Evolutionary conservation across 2,329 filamentous ascomycete species (phyloP).

Genomic region (Beauveria medogensis): DNA sequence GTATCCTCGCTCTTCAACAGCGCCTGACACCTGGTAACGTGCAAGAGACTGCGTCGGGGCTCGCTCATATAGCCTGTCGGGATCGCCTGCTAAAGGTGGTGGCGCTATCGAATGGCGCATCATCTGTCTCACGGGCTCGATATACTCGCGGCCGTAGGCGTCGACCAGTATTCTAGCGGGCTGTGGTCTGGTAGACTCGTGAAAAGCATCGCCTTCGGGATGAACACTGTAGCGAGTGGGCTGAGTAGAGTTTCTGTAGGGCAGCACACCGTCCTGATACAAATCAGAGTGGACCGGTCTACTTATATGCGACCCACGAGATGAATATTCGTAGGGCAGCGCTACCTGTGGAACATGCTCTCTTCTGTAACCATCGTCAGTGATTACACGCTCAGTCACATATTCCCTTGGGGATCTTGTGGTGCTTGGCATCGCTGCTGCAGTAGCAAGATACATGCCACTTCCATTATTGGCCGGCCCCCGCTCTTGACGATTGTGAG

Average conservation of each 20-base stretch:
- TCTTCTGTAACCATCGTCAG: slow-evolving; percentile 23
- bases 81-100: slow-evolving; percentile 35
- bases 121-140: slow-evolving; percentile 41
- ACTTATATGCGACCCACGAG: slow-evolving; percentile 29
- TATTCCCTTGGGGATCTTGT: neutral
- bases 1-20: slow-evolving; percentile 41
- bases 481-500: neutral
- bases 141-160: slow-evolving; percentile 73
- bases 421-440: neutral
- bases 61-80: slow-evolving; percentile 60
- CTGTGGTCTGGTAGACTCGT: slow-evolving; percentile 43
- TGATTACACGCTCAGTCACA: slow-evolving; percentile 14
- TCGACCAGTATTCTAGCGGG: slow-evolving; percentile 69
- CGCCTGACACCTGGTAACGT: slow-evolving; percentile 37
- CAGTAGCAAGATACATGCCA: neutral
- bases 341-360: slow-evolving; percentile 22
- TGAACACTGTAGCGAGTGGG: slow-evolving; percentile 38
- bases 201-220: slow-evolving; percentile 41
- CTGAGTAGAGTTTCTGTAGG: slow-evolving; percentile 38
- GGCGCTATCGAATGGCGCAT: slow-evolving; percentile 47
- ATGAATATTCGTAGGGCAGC: slow-evolving; percentile 29
- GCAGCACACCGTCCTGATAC: slow-evolving; percentile 31
- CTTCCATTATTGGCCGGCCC: neutral
- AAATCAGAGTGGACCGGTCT: slow-evolving; percentile 32
- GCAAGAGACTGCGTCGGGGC: slow-evolving; percentile 43